Conservation (phyloP, 2,329 filamentous ascomycete species). For the Tolypocladium paradoxum region DNA sequence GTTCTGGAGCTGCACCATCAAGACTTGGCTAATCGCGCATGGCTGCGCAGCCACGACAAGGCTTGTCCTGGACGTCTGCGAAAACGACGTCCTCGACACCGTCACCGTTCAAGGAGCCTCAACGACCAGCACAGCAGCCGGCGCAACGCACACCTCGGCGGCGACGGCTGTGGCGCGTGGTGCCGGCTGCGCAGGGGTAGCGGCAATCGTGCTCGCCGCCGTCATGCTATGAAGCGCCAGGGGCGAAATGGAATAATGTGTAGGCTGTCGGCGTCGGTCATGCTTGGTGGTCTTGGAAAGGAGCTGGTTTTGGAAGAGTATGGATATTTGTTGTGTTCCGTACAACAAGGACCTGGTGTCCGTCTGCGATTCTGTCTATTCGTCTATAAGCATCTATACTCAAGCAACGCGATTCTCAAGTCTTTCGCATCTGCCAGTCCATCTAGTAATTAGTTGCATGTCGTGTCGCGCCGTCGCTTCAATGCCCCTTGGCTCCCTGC, state of each 20-base stretch:
- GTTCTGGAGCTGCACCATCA: too few relatives aligned
- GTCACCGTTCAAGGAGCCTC: not conserved
- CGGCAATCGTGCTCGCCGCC: not conserved
- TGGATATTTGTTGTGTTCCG: too few relatives aligned
- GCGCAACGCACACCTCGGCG: not conserved
- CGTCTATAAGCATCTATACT: not conserved
- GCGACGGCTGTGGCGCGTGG: not conserved
- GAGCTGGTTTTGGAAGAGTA: not conserved
- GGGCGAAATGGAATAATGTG: not conserved
- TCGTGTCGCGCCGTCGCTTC: not conserved
- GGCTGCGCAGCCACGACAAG: not conserved
- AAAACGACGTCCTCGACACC: not conserved
- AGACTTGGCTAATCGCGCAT: not conserved
- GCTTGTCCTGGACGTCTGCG: conserved; percentile 3
- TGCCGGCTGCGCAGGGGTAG: not conserved
- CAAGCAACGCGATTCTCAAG: not conserved
- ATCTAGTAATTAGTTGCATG: too few relatives aligned
- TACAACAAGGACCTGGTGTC: not conserved
- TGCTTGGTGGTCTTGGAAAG: not conserved
- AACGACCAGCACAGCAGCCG: not conserved
- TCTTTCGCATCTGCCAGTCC: not conserved
- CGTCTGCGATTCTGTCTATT: not conserved
- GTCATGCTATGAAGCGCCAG: not conserved
- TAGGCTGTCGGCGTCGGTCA: not conserved
- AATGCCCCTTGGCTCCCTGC: not conserved